Evolutionary conservation across 257 asterid species (phyloP).

Genomic region (Gentiana straminea): DNA sequence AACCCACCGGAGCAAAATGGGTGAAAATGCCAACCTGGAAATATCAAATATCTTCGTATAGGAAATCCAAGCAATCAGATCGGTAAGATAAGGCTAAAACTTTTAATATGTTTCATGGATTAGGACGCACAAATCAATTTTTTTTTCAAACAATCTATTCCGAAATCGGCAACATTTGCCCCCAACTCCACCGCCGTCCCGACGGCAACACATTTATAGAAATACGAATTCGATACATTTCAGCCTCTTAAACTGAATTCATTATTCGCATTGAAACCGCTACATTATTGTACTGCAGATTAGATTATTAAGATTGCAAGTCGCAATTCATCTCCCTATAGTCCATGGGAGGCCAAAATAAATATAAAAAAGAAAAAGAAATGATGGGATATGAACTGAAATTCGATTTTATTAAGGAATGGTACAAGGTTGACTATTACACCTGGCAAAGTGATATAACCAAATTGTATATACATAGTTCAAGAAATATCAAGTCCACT

Average conservation of each 20-base stretch:
- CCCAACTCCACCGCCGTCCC: conserved; percentile 17
- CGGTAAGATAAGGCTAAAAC: conserved; percentile 14
- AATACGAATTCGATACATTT: conserved; percentile 2
- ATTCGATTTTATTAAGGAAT: background rate
- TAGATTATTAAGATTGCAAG: background rate
- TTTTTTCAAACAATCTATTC: conserved; percentile 5
- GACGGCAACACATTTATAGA: background rate
- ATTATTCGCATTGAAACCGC: background rate
- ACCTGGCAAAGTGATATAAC: background rate
- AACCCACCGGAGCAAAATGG: conserved; percentile 21
- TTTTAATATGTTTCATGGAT: background rate
- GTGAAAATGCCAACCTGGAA: background rate
- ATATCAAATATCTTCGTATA: conserved; percentile 20
- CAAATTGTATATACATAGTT: background rate
- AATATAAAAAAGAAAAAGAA: background rate
- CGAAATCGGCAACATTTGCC: conserved; percentile 13
- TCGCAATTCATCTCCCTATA: background rate
- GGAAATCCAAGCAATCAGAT: conserved; percentile 26
- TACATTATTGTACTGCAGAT: background rate
- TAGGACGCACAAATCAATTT: conserved; percentile 6
- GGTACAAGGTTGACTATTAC: conserved; percentile 2
- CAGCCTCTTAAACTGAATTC: background rate
- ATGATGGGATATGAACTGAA: background rate
- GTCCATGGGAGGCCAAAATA: too few species aligned
- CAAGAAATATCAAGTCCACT: background rate